A percentile compares a stretch with the other conserved stretches of the same genome.
These are phyloP conservation scores for Potentilla sterilis DNA, from an alignment of 306 rosid genomes.

Conservation along the genomic window DNA sequence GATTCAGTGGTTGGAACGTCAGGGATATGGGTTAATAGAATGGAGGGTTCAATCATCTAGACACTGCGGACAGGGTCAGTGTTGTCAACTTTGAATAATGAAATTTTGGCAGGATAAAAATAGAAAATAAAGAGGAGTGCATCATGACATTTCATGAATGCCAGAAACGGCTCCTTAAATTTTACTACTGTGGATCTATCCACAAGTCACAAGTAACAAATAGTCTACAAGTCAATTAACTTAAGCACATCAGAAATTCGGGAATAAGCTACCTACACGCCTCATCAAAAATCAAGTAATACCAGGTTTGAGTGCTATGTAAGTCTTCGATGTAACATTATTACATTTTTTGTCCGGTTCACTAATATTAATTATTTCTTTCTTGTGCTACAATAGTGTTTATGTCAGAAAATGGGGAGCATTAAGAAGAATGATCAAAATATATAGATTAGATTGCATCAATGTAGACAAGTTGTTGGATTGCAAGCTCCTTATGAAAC, in stretches of 20 bases:
- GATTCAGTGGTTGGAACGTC: neutral
- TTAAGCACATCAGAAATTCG: neutral
- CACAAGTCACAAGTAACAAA: neutral
- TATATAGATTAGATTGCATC: no score
- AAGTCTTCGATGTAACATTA: neutral
- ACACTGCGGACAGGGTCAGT: neutral
- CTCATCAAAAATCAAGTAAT: neutral
- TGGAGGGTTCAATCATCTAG: no score
- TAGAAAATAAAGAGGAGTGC: neutral
- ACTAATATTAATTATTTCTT: neutral
- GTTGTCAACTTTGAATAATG: neutral
- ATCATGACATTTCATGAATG: neutral
- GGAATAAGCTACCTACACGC: neutral
- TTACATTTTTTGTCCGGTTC: no score
- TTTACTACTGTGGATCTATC: neutral
- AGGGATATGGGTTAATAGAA: neutral
- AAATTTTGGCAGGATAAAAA: neutral
- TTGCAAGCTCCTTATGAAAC: no score
- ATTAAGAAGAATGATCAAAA: no score
- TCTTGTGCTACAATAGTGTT: neutral
- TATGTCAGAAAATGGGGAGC: neutral
- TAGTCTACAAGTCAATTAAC: neutral
- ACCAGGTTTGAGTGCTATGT: neutral
- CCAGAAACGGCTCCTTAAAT: neutral
- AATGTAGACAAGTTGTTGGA: no score